Conservation (phyloP, 2,329 filamentous ascomycete species). For the Thielaviopsis euricoi region DNA sequence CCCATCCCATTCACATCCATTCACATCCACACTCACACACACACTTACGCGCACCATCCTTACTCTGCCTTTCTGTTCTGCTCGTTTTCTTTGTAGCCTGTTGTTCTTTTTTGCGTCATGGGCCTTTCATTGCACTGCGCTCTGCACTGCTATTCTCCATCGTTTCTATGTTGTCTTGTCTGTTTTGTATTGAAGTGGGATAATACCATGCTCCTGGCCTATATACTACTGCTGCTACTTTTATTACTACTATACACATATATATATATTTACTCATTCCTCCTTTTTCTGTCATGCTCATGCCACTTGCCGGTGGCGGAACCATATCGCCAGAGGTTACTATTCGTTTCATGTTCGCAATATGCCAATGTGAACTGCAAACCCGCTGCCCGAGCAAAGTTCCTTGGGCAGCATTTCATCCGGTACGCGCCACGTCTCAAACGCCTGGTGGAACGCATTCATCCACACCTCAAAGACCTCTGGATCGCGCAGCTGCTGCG, state of each 20-base stretch:
- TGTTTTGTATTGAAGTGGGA: neutral
- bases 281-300: neutral
- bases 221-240: neutral
- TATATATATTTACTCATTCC: neutral
- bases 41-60: neutral
- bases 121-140: neutral
- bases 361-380: slow-evolving; percentile 66
- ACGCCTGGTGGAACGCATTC: slow-evolving; percentile 44
- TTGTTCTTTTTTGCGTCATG: neutral
- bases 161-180: neutral
- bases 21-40: neutral
- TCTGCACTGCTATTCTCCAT: neutral
- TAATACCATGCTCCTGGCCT: neutral
- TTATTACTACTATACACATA: neutral
- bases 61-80: neutral
- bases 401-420: slow-evolving; percentile 42
- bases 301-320: too few species aligned
- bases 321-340: too few species aligned
- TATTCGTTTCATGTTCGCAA: slow-evolving; percentile 22
- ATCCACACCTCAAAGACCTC: slow-evolving; percentile 79
- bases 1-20: too few species aligned
- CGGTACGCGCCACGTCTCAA: slow-evolving; percentile 61
- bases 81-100: neutral
- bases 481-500: slow-evolving; percentile 73
- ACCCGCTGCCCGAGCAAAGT: slow-evolving; percentile 51